Evolutionary conservation across 345 rosid genomes (phyloP).

Genomic region (Aquilaria sinensis): DNA sequence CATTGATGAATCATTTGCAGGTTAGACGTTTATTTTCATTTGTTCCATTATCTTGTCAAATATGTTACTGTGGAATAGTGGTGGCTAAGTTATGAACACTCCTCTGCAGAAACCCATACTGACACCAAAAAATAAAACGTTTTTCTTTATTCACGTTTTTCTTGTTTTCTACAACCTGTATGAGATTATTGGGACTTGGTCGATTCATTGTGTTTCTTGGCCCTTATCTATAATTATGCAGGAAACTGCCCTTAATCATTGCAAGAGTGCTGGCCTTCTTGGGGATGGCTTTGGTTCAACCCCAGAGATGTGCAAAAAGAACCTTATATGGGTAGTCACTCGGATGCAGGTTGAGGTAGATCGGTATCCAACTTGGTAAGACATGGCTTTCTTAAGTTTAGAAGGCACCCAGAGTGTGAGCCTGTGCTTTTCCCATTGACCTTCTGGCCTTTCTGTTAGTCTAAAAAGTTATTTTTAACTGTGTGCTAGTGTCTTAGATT

Average conservation of each 20-base stretch:
- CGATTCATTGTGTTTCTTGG: not conserved
- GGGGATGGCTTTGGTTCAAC: conserved; percentile 97
- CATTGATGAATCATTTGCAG: conserved; percentile 95
- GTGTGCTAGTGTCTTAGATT: no score
- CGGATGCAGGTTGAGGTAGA: conserved; percentile 93
- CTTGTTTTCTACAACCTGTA: not conserved
- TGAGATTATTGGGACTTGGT: not conserved
- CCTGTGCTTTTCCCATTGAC: no score
- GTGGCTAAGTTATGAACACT: not conserved
- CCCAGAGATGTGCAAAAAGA: conserved; percentile 88
- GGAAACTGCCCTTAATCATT: conserved; percentile 99
- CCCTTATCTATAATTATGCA: conserved; percentile 21
- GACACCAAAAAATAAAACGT: no score
- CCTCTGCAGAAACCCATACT: not conserved
- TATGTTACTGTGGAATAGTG: not conserved
- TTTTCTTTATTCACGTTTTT: not conserved
- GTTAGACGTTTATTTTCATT: conserved; percentile 22
- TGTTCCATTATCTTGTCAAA: not conserved
- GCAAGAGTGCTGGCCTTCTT: conserved; percentile 73
- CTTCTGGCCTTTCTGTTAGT: no score
- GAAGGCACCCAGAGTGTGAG: no score
- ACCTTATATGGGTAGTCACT: conserved; percentile 93
- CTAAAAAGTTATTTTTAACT: no score
- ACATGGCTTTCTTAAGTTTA: not conserved
- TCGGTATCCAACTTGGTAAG: conserved; percentile 95